These are phyloP conservation scores for Taphrina confusa DNA, from an alignment of 1,139 yeast species.

Conservation along the genomic window DNA sequence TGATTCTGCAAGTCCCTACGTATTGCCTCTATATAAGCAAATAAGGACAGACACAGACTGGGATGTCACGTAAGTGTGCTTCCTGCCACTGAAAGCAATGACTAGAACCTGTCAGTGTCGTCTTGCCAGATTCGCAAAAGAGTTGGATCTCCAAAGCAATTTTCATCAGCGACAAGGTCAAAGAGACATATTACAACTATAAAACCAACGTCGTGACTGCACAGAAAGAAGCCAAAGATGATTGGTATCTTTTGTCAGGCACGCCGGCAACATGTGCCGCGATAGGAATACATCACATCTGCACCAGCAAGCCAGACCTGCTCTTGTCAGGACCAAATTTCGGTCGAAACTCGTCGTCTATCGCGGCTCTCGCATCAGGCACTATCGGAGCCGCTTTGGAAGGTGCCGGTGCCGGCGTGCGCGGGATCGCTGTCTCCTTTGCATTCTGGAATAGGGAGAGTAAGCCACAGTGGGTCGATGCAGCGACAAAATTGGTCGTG, in stretches of 20 bases:
- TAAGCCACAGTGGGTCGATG: conserved; percentile 56
- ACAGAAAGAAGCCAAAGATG: conserved; percentile 52
- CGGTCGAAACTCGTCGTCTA: conserved; percentile 88
- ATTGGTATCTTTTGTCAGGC: conserved; percentile 76
- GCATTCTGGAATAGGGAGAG: conserved; percentile 52
- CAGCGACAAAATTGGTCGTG: conserved; percentile 70
- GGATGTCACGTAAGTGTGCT: conserved; percentile 61
- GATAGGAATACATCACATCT: conserved; percentile 77
- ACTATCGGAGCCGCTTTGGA: conserved; percentile 98
- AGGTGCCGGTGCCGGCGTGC: conserved; percentile 58
- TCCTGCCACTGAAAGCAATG: no score
- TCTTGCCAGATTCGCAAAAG: conserved; percentile 38
- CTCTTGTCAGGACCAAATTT: conserved; percentile 94
- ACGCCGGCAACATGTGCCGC: conserved; percentile 97
- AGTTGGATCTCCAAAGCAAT: conserved; percentile 98
- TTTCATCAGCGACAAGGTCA: conserved; percentile 77
- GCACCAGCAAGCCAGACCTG: conserved; percentile 65
- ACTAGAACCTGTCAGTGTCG: conserved; percentile 15
- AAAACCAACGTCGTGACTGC: not conserved
- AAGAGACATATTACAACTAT: conserved; percentile 60
- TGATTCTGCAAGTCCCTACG: conserved; percentile 77
- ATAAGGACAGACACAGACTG: conserved; percentile 68
- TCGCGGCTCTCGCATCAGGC: conserved; percentile 89
- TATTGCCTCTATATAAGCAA: conserved; percentile 76
- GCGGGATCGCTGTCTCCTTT: conserved; percentile 17